Percentiles rank a stretch among this genome's conserved stretches.
Evolutionary conservation across 768 basidiomycete species (phyloP).

Genomic region (Leucogyrophana mollusca): DNA sequence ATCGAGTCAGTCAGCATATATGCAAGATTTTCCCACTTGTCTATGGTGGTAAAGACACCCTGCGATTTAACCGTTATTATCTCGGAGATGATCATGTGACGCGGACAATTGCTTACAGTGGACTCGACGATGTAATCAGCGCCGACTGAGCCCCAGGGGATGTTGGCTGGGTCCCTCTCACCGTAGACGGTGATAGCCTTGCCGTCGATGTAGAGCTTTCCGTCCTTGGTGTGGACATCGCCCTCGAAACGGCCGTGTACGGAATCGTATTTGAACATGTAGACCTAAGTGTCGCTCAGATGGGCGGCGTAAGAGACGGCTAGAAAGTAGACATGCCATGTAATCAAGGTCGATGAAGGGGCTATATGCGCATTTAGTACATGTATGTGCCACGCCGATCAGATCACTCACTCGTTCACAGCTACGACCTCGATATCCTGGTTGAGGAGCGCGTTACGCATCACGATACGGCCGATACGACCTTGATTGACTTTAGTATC

Average conservation of each 20-base stretch:
- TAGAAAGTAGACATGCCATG: conserved; percentile 61
- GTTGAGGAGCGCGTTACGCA: conserved; percentile 86
- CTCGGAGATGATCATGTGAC: background rate
- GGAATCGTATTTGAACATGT: conserved; percentile 98
- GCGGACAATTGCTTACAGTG: conserved; percentile 53
- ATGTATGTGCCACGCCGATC: background rate
- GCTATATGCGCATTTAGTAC: conserved; percentile 37
- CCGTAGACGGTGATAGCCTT: conserved; percentile 74
- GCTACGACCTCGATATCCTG: conserved; percentile 84
- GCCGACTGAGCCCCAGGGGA: conserved; percentile 77
- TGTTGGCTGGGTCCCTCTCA: conserved; percentile 85
- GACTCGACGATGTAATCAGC: conserved; percentile 97
- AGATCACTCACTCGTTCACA: conserved; percentile 79
- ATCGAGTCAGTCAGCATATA: conserved; percentile 10
- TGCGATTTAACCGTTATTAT: conserved; percentile 19
- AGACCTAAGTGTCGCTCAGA: conserved; percentile 53
- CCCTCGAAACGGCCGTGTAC: conserved; percentile 94
- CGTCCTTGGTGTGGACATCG: conserved; percentile 74
- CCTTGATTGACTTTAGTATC: conserved; percentile 46
- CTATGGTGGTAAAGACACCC: conserved; percentile 97
- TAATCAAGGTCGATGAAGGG: conserved; percentile 97
- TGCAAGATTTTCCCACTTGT: conserved; percentile 54
- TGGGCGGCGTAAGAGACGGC: background rate
- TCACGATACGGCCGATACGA: conserved; percentile 99
- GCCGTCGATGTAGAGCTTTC: conserved; percentile 86